Percentiles rank a stretch among this genome's conserved stretches.
phyloP scores from a whole-genome alignment of 2,329 filamentous ascomycete species.

The Paraconiothyrium brasiliense region DNA sequence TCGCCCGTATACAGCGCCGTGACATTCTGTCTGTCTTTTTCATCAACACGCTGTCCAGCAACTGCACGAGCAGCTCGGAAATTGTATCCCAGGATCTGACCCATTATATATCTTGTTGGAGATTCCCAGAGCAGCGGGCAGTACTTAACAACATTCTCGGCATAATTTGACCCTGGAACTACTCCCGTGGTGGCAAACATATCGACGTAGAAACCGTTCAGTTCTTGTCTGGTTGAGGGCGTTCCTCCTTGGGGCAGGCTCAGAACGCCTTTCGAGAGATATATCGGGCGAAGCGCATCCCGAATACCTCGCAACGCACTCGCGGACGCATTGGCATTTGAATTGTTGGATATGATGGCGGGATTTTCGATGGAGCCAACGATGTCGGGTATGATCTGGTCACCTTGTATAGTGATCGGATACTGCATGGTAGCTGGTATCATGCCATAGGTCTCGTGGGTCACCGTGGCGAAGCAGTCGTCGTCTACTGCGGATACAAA shows the following conservation, averaged over 20 bases:
- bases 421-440: constrained; percentile 26
- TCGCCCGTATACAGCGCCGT: constrained; percentile 12
- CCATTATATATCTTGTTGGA: constrained; percentile 17
- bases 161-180: not conserved
- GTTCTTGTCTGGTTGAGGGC: not conserved
- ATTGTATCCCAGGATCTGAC: constrained; percentile 17
- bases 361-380: constrained; percentile 10
- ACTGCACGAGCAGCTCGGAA: constrained; percentile 20
- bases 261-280: constrained; percentile 16
- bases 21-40: constrained; percentile 17
- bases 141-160: not conserved
- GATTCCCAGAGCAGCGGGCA: constrained; percentile 21
- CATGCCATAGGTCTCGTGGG: constrained; percentile 22
- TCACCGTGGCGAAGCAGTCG: constrained; percentile 22
- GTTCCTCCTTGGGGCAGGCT: not conserved
- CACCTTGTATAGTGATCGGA: constrained; percentile 20
- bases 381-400: constrained; percentile 16
- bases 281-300: not conserved
- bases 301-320: constrained; percentile 13
- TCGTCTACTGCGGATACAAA: constrained; percentile 22
- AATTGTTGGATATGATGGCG: not conserved
- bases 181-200: constrained; percentile 14
- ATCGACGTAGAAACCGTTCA: constrained; percentile 12
- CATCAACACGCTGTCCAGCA: not conserved
- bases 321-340: not conserved